Conservation (phyloP, 208 protist genomes). For the Crithidia mellificae region DNA sequence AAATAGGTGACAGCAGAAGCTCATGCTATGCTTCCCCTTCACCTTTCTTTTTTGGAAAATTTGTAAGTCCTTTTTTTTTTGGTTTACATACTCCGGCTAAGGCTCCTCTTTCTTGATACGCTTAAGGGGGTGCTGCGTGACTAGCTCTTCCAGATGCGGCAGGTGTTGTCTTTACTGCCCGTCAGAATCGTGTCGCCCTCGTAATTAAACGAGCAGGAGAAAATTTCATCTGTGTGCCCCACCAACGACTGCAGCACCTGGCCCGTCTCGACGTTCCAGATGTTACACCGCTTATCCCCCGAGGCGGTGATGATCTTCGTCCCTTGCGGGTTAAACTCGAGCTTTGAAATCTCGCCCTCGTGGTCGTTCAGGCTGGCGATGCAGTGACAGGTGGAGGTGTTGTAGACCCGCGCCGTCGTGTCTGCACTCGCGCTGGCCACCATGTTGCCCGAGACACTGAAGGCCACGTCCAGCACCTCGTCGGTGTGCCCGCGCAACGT, state of each 20-base stretch:
- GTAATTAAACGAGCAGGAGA: constrained; percentile 96
- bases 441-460: constrained; percentile 85
- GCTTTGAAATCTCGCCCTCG: constrained; percentile 94
- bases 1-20: too few species aligned
- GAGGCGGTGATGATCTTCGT: constrained; percentile 94
- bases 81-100: too few species aligned
- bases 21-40: too few species aligned
- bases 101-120: too few species aligned
- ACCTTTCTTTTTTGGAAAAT: too few species aligned
- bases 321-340: constrained; percentile 95
- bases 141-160: constrained; percentile 94
- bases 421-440: constrained; percentile 95
- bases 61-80: too few species aligned
- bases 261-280: constrained; percentile 92
- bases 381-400: constrained; percentile 88
- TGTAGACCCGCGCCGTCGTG: constrained; percentile 92
- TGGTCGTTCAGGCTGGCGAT: constrained; percentile 90
- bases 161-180: constrained; percentile 97
- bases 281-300: constrained; percentile 91
- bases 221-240: constrained; percentile 96
- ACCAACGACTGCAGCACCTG: constrained; percentile 89
- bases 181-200: constrained; percentile 96
- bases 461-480: constrained; percentile 94
- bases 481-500: constrained; percentile 93
- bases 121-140: too few species aligned